Base-by-base conservation (phyloP, 495 filamentous ascomycete species). In the Penicillium soppii region DNA sequence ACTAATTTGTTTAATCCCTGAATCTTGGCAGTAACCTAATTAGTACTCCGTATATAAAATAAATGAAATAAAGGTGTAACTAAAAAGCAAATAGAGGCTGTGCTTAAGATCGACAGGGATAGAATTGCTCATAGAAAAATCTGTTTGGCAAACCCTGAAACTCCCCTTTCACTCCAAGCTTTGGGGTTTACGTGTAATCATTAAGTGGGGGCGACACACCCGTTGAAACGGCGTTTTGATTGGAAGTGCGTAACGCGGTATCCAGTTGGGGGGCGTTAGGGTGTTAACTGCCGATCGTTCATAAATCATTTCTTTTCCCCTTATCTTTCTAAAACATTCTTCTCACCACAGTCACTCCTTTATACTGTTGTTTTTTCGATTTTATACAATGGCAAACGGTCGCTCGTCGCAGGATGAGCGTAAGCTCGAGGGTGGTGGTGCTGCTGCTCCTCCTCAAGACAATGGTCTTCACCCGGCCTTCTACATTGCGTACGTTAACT, bases 401-500 rank as follows among this genome's bases (percentile, higher is more conserved):
- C 66, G 61, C 47, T 62, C 61, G 20, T 65, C 58, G 41, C 61
- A 62, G 50, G 65, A 66, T 53, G 65, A 70, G 43, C 63, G 63
- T 55, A 65, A 70, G 54, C 57, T 68, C 49, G 62, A 68, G 65
- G 45, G 51, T 43, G 65, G 65, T 36, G 48, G 52, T 40, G 33
- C 58, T 17, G 53, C 64, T 26, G 33, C 58, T 17, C 52, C 64
- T 32, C 52, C 58, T 15, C 37, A 47, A 30, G 62, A 52, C 50
- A 44, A 33, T 16, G 61, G 61, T 30, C 65, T 96, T 19, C 91
- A 91, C 68, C 87, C 91, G 29, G 83, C 87, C 10, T 69, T 95
- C 65, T 96, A 96, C 71, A 90, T 96, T 54, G 78, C 78, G 89
- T 94, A 69, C 66, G 89, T n/a, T 81, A 50, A 32, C 42, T 43